Evolutionary conservation across 306 rosid species (phyloP), one percentile per base, ranked within the genome.

Genomic region (Cucurbita pepo): DNA sequence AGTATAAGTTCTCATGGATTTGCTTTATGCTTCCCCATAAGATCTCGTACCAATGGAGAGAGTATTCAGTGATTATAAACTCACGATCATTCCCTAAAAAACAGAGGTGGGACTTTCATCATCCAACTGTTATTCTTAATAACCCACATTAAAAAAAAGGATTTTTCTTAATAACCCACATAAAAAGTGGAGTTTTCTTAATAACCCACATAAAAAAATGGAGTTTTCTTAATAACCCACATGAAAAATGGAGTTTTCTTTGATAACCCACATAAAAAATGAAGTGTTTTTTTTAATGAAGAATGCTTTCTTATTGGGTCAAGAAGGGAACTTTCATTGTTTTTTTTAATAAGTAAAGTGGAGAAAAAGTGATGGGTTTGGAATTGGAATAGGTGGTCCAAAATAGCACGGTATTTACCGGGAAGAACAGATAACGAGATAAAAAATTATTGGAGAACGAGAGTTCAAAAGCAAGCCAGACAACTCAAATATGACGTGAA

Each of bases 361-460:
- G 37, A 13, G 3, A 10, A 7, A 3, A 36, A 36, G 18, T 63
- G 51, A 38, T 52, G 19, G 11, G 13, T 25, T 43, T 40, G 52
- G 25, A 45, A 43, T 37, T 43, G 37, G n/a, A 44, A 45, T 7
- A 93, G 98, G 86, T 94, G 99, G 99, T 91, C 99, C 22, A 94
- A 88, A 73, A 94, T 94, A 73, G 99, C 97, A 8, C 91, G 91
- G 45, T 83, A 69, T 50, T 71, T 94, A 77, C 97, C 99, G 0
- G 99, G 99, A 0, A 86, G 99, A 76, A 91, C 97, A 6, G 99
- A 94, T 77, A 94, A 94, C 36, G 99, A 94, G 81, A 87, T 94
- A 30, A 94, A 94, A 78, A 94, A 94, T 75, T 94, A 88, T 45
- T 94, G 99, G 99, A 89, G 99, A 77, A 94, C 99, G 0, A 79